A percentile compares a stretch with the other conserved stretches of the same genome.
phyloP scores from a whole-genome alignment of 768 basidiomycete genomes.

The Suillus sp. region DNA sequence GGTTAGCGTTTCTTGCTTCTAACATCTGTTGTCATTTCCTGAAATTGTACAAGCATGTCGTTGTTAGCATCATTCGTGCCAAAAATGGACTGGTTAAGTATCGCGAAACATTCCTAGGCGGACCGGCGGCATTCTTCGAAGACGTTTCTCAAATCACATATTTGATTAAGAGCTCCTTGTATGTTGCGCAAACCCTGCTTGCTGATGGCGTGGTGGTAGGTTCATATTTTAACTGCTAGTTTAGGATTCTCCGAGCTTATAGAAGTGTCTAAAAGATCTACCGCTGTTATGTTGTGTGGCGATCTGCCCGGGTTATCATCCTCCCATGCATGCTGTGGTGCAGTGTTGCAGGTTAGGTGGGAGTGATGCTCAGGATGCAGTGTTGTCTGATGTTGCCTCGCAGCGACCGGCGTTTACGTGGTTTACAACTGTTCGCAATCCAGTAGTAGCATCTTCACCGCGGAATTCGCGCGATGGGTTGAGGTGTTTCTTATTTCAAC shows the following conservation, averaged over 20 bases:
- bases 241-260: not conserved
- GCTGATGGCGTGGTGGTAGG: not conserved
- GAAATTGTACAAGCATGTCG: not conserved
- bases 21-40: not conserved
- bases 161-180: not conserved
- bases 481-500: not conserved
- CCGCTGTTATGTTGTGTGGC: not conserved
- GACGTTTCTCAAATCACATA: not conserved
- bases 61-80: not conserved
- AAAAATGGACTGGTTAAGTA: not conserved
- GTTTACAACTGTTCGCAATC: not conserved
- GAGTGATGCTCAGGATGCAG: not conserved
- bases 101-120: not conserved
- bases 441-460: not conserved
- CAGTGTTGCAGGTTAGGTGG: not conserved
- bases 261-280: not conserved
- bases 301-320: not conserved
- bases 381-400: not conserved
- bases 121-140: not conserved
- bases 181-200: not conserved
- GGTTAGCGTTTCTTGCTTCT: not conserved
- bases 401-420: not conserved
- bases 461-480: not conserved
- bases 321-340: not conserved
- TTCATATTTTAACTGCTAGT: not conserved